Conservation (phyloP, 2,329 filamentous ascomycete genomes). For the Aspergillus sp. region DNA sequence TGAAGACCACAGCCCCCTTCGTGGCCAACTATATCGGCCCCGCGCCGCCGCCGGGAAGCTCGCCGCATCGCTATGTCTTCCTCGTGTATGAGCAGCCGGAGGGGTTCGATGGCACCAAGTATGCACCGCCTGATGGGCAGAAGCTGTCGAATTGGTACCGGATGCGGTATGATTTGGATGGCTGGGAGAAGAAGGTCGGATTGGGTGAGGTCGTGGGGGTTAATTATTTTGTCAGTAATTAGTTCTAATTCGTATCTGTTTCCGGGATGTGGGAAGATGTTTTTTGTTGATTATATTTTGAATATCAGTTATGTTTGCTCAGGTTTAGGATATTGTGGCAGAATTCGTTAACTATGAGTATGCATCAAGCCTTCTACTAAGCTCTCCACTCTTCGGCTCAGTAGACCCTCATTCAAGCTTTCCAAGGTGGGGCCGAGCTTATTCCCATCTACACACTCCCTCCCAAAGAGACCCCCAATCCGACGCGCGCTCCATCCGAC, state of each 20-base stretch:
- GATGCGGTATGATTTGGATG: constrained; percentile 39
- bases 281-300: too few species aligned
- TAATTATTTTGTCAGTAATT: constrained; percentile 32
- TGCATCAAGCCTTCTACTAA: too few species aligned
- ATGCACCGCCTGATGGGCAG: constrained; percentile 29
- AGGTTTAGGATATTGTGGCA: not conserved
- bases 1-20: constrained; percentile 14
- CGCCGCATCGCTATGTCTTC: constrained; percentile 45
- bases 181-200: constrained; percentile 28
- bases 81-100: constrained; percentile 43
- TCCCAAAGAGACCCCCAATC: constrained; percentile 67
- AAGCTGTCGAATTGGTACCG: constrained; percentile 29
- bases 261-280: not conserved
- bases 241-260: not conserved
- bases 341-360: too few species aligned
- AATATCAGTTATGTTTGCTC: not conserved
- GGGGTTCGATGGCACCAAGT: constrained; percentile 26
- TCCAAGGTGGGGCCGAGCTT: not conserved
- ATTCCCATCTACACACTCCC: constrained; percentile 8
- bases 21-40: constrained; percentile 38
- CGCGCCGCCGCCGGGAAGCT: constrained; percentile 39
- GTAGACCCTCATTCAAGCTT: not conserved
- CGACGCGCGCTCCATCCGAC: constrained; percentile 70
- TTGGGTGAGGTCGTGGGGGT: constrained; percentile 28
- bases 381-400: too few species aligned